Evolutionary conservation across 2,329 filamentous ascomycete genomes (phyloP), one percentile per base, ranked within the genome.

Genomic region (Xylariaceae sp.): DNA sequence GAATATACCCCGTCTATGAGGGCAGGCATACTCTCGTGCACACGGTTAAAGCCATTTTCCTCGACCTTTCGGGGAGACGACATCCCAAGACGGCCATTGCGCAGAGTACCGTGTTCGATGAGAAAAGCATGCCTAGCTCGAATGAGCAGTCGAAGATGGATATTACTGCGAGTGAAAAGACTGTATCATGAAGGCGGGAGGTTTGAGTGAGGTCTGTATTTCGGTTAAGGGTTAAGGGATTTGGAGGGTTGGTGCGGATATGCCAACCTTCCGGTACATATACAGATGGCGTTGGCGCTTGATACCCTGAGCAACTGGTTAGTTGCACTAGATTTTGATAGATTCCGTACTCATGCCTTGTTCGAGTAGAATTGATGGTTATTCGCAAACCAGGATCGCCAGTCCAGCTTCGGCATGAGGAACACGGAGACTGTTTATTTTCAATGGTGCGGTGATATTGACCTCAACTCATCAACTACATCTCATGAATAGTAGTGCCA

Each of bases 1-100:
- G 90, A 0, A 45, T 96, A 0, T 96, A 88, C 74, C 92, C 92
- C 5, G 75, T 94, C 1, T 94, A 82, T 73, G 90, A 96, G 71
- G 90, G 91, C 0, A 77, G 92, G 1, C 74, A 79, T 58, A 92
- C 88, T 1, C 85, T 90, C 58, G 70, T 72, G 0, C 76, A 82
- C 55, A 90, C 87, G 0, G 73, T 82, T 62, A 84, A 81, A 70
- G 77, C 80, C 34, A 88, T 92, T 64, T 79, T 74, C 47, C 68
- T 79, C 57, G 89, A 92, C 72, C 58, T 88, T 6, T 81, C 75
- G 1, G 80, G 79, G 23, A 75, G 71, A 64, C 73, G 69, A 53
- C 70, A 71, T 18, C 69, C 69, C 15, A 66, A 59, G 53, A 57
- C 64, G 1, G 69, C 71, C 3, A 67, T 72, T n/a, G 70, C 70